A percentile compares a stretch with the other conserved stretches of the same genome.
phyloP scores from a whole-genome alignment of 441 rosid species.

The Populus tomentosa region DNA sequence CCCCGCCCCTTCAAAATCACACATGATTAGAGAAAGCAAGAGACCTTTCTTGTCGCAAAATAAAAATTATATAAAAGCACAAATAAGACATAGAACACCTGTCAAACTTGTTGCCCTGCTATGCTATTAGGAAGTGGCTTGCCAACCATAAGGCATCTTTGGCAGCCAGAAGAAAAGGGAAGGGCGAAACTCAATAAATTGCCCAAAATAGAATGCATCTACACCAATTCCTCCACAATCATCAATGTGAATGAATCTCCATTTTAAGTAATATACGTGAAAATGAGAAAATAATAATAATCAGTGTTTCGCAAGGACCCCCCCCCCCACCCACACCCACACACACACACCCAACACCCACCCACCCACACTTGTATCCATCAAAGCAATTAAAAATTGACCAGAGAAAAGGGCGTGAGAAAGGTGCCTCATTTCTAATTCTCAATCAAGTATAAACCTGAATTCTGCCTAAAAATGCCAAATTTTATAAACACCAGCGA shows the following conservation, averaged over 20 bases:
- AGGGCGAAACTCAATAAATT: neutral
- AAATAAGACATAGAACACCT: neutral
- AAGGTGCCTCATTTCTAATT: neutral
- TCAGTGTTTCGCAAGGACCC: neutral
- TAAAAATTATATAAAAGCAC: neutral
- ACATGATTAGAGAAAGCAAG: neutral
- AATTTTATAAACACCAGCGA: neutral
- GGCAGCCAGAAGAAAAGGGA: neutral
- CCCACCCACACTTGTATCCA: neutral
- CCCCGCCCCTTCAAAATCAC: neutral
- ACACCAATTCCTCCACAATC: neutral
- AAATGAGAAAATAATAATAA: neutral
- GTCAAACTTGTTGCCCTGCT: neutral
- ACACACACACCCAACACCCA: no score
- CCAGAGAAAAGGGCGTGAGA: neutral
- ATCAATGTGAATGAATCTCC: neutral
- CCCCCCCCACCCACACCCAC: neutral
- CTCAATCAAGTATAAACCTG: constrained; percentile 1
- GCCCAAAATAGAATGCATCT: neutral
- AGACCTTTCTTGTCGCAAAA: neutral
- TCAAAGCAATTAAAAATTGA: neutral
- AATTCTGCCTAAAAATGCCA: neutral
- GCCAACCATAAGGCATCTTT: neutral
- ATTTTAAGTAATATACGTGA: neutral
- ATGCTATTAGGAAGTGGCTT: neutral